These are phyloP conservation scores for Davidsoniella eucalypti DNA, from an alignment of 2,329 filamentous ascomycete genomes.

Conservation along the genomic window DNA sequence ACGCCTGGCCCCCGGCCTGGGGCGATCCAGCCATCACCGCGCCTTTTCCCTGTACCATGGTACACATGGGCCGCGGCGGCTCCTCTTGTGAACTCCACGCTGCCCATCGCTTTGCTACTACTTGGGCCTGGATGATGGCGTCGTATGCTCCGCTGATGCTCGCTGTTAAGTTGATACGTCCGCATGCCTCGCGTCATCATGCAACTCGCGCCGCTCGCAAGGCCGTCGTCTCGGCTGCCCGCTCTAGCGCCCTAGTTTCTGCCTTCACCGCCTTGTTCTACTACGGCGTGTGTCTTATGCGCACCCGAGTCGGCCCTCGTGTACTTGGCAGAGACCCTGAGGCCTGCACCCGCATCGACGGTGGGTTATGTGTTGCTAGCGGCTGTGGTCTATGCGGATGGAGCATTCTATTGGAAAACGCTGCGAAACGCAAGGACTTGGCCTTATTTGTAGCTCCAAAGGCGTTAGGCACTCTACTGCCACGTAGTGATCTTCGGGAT, in stretches of 20 bases:
- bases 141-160: conserved; percentile 66
- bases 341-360: conserved; percentile 33
- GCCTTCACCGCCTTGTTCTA: conserved; percentile 67
- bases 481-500: conserved; percentile 29
- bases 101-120: conserved; percentile 45
- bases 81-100: conserved; percentile 58
- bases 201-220: conserved; percentile 29
- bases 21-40: conserved; percentile 53
- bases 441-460: conserved; percentile 67
- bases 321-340: conserved; percentile 38
- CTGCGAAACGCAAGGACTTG: conserved; percentile 53
- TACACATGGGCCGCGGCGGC: conserved; percentile 62
- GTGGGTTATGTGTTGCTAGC: conserved; percentile 50
- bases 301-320: conserved; percentile 56
- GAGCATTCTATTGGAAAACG: conserved; percentile 60
- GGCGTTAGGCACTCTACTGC: conserved; percentile 58
- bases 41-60: conserved; percentile 68
- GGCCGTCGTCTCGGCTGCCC: conserved; percentile 42
- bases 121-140: conserved; percentile 57
- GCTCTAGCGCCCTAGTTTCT: conserved; percentile 63
- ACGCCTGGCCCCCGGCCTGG: conserved; percentile 49
- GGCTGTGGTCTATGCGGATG: conserved; percentile 67
- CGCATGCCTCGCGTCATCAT: conserved; percentile 23
- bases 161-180: conserved; percentile 34
- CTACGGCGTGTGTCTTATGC: conserved; percentile 65